Evolutionary conservation across 1,284 basidiomycete species (phyloP).

Genomic region (Trametes pubescens): DNA sequence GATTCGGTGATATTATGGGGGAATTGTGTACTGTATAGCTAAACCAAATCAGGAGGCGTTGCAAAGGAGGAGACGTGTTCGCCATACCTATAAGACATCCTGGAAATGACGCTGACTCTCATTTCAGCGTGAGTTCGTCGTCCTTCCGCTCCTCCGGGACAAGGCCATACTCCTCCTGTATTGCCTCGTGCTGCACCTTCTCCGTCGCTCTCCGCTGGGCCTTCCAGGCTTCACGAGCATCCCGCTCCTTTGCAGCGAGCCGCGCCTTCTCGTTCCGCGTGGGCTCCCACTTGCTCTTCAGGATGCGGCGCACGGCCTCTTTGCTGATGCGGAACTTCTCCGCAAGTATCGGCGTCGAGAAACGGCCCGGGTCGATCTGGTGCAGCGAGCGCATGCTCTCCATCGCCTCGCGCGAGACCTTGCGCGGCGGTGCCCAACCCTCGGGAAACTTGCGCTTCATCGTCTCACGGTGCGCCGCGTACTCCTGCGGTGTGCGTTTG

Average conservation of each 20-base stretch:
- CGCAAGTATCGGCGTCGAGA: constrained; percentile 76
- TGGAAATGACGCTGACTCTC: not conserved
- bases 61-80: not conserved
- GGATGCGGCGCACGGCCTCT: constrained; percentile 86
- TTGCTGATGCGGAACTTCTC: constrained; percentile 85
- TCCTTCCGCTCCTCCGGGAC: constrained; percentile 14
- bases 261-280: constrained; percentile 61
- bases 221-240: constrained; percentile 53
- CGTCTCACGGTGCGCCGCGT: constrained; percentile 60
- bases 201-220: constrained; percentile 53
- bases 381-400: constrained; percentile 82
- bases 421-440: constrained; percentile 88
- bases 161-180: constrained; percentile 34
- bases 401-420: constrained; percentile 92
- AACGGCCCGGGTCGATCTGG: constrained; percentile 70
- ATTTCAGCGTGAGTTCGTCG: constrained; percentile 30
- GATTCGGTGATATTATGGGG: not conserved
- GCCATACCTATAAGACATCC: not conserved
- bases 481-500: constrained; percentile 49
- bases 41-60: not conserved
- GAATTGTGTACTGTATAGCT: not conserved
- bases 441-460: constrained; percentile 73
- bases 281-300: constrained; percentile 84
- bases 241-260: constrained; percentile 67
- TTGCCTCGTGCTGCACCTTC: constrained; percentile 43